These are phyloP conservation scores for Symbiotaphrina buchneri DNA, from an alignment of 495 filamentous ascomycete genomes.

Conservation along the genomic window DNA sequence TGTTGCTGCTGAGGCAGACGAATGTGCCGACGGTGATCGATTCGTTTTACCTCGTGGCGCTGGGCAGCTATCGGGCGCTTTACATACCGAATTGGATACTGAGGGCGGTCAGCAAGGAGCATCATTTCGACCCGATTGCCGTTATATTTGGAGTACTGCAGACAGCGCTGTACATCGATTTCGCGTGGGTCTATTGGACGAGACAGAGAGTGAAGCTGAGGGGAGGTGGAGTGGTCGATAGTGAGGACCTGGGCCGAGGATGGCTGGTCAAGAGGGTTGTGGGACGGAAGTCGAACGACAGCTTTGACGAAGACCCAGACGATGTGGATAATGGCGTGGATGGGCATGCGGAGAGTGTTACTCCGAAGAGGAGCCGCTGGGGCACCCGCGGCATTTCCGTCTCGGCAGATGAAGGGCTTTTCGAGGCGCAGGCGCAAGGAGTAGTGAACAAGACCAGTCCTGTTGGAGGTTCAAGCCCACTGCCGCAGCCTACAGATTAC, in stretches of 20 bases:
- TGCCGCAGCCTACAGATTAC: too few species aligned
- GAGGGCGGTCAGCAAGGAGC: constrained; percentile 28
- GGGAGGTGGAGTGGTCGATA: constrained; percentile 78
- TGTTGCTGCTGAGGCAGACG: constrained; percentile 79
- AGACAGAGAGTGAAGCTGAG: constrained; percentile 87
- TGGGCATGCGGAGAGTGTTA: constrained; percentile 12
- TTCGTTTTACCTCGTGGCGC: constrained; percentile 72
- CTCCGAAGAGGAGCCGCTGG: constrained; percentile 21
- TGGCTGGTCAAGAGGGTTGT: constrained; percentile 38
- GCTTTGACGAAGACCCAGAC: constrained; percentile 25
- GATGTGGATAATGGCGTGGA: constrained; percentile 10
- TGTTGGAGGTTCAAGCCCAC: too few species aligned
- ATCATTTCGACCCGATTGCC: constrained; percentile 39
- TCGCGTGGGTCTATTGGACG: constrained; percentile 91
- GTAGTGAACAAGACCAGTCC: too few species aligned
- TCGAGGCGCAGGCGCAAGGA: too few species aligned
- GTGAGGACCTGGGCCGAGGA: constrained; percentile 63
- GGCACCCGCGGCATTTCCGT: constrained; percentile 59
- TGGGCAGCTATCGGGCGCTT: constrained; percentile 75
- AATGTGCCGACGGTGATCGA: constrained; percentile 91
- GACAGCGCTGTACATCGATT: constrained; percentile 80
- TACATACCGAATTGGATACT: constrained; percentile 89
- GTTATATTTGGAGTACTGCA: constrained; percentile 77
- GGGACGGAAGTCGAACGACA: constrained; percentile 13
- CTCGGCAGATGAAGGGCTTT: constrained; percentile 53